Percentiles rank a stretch among this genome's conserved stretches.
phyloP scores from a whole-genome alignment of 2,329 filamentous ascomycete species.

The Epicoccum sorghinum region DNA sequence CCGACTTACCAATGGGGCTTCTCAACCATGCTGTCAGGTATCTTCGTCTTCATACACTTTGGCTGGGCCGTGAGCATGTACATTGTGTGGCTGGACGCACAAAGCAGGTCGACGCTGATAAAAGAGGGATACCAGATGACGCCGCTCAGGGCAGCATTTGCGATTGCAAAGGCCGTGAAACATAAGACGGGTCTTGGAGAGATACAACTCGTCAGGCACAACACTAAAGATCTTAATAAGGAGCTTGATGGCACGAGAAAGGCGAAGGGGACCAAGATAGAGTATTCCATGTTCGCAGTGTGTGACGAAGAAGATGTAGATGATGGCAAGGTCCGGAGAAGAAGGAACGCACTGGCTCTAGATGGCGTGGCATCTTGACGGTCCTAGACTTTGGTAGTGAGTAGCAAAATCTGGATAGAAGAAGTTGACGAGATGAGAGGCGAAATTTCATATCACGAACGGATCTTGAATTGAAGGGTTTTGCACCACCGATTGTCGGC shows the following conservation, averaged over 20 bases:
- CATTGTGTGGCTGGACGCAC: slow-evolving; percentile 44
- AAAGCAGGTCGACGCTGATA: slow-evolving; percentile 32
- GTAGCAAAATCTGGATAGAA: too few relatives aligned
- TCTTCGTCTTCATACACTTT: slow-evolving; percentile 41
- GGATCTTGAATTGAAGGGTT: too few relatives aligned
- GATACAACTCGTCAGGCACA: slow-evolving; percentile 24
- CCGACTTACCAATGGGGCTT: slow-evolving; percentile 48
- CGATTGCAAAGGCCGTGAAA: slow-evolving; percentile 31
- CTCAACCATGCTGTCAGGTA: slow-evolving; percentile 40
- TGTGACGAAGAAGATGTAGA: slow-evolving; percentile 2
- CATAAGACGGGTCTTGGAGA: slow-evolving; percentile 28
- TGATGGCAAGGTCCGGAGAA: neutral
- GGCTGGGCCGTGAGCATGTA: slow-evolving; percentile 44
- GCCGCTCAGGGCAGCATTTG: slow-evolving; percentile 40
- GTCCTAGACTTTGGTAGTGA: too few relatives aligned
- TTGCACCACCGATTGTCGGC: neutral
- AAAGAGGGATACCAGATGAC: slow-evolving; percentile 38
- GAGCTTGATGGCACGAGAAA: slow-evolving; percentile 25
- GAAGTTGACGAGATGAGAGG: too few relatives aligned
- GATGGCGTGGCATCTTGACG: neutral
- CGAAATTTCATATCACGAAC: too few relatives aligned
- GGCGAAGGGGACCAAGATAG: slow-evolving; percentile 22
- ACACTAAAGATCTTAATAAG: slow-evolving; percentile 25
- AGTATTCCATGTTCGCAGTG: slow-evolving; percentile 18
- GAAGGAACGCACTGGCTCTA: neutral